phyloP scores from a whole-genome alignment of 2,329 filamentous ascomycete species.

The Apiospora arundinis region DNA sequence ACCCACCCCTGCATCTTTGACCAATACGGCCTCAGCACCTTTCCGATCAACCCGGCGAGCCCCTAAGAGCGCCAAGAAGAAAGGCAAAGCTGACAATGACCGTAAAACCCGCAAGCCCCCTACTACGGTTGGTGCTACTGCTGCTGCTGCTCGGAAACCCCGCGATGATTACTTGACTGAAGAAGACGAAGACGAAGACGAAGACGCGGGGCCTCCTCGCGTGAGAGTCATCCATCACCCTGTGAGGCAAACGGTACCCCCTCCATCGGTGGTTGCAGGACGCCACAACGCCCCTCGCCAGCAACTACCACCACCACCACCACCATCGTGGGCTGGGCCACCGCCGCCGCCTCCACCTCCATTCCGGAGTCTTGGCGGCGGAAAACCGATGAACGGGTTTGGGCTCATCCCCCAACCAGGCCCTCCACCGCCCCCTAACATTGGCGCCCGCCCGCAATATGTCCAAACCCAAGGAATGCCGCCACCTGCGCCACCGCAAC shows the following conservation, averaged over 20 bases:
- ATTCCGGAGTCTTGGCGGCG: constrained; percentile 12
- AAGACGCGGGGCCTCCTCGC: constrained; percentile 20
- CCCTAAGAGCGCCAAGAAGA: constrained; percentile 22
- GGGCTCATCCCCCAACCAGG: constrained; percentile 11
- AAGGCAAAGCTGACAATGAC: constrained; percentile 13
- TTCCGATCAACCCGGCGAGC: constrained; percentile 1
- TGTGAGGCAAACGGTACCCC: background rate
- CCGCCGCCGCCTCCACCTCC: background rate
- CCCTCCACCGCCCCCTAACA: constrained; percentile 17
- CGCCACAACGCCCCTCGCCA: constrained; percentile 15
- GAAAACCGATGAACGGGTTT: constrained; percentile 14
- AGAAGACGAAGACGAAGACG: background rate
- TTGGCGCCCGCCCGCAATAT: constrained; percentile 1
- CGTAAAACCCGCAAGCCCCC: constrained; percentile 13
- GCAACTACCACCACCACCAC: constrained; percentile 27
- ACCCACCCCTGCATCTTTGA: constrained; percentile 17
- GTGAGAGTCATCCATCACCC: constrained; percentile 18
- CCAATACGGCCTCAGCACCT: constrained; percentile 23
- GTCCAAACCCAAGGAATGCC: background rate
- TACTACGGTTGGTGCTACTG: background rate
- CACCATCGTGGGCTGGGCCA: constrained; percentile 26
- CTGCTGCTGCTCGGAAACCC: background rate
- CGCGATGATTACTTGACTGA: background rate
- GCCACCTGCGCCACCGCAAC: constrained; percentile 18
- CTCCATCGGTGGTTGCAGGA: constrained; percentile 22